Percentiles rank a stretch among this genome's conserved stretches.
Evolutionary conservation across 2,329 filamentous ascomycete species (phyloP).

Genomic region (Coniosporium tulheliwenetii): DNA sequence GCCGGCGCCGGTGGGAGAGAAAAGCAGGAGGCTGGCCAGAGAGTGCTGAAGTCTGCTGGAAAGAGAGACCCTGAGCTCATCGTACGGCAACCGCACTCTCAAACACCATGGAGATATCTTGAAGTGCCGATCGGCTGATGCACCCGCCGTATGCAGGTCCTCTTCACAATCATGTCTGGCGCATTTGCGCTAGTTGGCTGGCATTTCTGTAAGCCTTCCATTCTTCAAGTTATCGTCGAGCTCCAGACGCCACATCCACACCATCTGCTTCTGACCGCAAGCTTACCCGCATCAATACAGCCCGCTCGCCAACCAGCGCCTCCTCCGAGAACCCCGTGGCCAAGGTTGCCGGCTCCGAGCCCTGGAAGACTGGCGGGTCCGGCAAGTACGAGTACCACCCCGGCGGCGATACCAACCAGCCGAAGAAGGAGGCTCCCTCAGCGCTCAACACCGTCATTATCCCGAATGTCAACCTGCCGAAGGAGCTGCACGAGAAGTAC

Average conservation of each 20-base stretch:
- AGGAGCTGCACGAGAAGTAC: constrained; percentile 86
- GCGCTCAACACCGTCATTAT: constrained; percentile 91
- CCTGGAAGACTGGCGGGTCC: constrained; percentile 60
- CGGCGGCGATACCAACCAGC: constrained; percentile 60
- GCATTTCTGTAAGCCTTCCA: constrained; percentile 53
- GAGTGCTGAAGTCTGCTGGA: constrained; percentile 44
- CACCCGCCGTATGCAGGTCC: constrained; percentile 43
- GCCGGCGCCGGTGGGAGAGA: constrained; percentile 17
- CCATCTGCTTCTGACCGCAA: constrained; percentile 6
- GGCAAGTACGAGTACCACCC: constrained; percentile 57
- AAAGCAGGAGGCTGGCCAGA: constrained; percentile 17
- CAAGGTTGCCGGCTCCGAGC: constrained; percentile 66
- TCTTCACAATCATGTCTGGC: constrained; percentile 79
- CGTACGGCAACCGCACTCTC: constrained; percentile 29
- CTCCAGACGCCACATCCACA: neutral
- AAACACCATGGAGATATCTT: constrained; percentile 6
- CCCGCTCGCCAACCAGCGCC: constrained; percentile 68
- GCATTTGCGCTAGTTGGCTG: constrained; percentile 79
- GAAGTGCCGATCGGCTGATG: neutral
- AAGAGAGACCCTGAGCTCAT: constrained; percentile 62
- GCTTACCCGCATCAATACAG: constrained; percentile 31
- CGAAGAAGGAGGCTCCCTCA: constrained; percentile 79
- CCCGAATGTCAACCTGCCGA: constrained; percentile 83
- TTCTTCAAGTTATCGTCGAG: constrained; percentile 1
- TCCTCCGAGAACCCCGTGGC: constrained; percentile 67